Conservation (phyloP, 441 rosid genomes). For the Gossypium gossypioides region DNA sequence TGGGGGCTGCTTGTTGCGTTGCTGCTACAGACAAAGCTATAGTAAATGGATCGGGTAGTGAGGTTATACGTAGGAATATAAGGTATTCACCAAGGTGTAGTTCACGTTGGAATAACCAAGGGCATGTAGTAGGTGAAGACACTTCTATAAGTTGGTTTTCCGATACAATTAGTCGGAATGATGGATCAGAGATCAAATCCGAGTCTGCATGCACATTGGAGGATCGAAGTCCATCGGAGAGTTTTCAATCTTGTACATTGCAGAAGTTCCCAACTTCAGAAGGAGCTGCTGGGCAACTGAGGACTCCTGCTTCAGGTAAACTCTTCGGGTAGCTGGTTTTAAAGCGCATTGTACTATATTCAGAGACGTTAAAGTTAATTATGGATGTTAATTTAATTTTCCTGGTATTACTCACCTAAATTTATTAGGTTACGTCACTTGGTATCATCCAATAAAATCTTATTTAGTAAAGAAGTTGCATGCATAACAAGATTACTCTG, state of each 20-base stretch:
- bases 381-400: neutral
- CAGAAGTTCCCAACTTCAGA: constrained; percentile 71
- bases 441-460: neutral
- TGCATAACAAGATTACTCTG: neutral
- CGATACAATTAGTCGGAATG: constrained; percentile 46
- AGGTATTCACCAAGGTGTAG: constrained; percentile 91
- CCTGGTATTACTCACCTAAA: neutral
- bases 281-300: constrained; percentile 26
- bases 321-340: neutral
- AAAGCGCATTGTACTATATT: neutral
- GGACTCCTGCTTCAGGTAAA: constrained; percentile 57
- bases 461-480: neutral
- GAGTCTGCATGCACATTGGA: constrained; percentile 52
- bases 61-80: constrained; percentile 47
- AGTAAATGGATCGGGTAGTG: constrained; percentile 48
- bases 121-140: constrained; percentile 94
- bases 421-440: neutral
- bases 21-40: constrained; percentile 83
- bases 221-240: constrained; percentile 58
- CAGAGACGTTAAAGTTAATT: constrained; percentile 3
- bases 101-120: constrained; percentile 87
- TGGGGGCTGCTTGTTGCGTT: constrained; percentile 95
- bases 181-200: constrained; percentile 49
- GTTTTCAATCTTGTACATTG: constrained; percentile 32
- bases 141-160: constrained; percentile 63